Evolutionary conservation across 257 asterid genomes (phyloP).

Genomic region (Echites panduratus): DNA sequence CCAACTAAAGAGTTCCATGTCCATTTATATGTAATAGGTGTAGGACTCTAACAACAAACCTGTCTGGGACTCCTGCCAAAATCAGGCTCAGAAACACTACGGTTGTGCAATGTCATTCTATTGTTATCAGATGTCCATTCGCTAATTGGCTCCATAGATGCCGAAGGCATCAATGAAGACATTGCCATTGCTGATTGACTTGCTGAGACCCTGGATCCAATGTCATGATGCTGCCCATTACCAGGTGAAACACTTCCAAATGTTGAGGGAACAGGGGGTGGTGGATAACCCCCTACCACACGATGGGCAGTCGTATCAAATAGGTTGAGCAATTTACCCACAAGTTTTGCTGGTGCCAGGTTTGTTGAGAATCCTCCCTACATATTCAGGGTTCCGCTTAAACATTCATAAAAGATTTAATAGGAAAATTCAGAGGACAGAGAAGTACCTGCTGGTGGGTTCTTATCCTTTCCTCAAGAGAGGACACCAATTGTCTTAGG

Average conservation of each 20-base stretch:
- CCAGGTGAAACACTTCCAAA: slow-evolving; percentile 39
- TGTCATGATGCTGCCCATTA: slow-evolving; percentile 43
- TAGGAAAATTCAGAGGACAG: neutral
- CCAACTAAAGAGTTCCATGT: neutral
- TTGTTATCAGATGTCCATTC: slow-evolving; percentile 54
- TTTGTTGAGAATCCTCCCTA: slow-evolving; percentile 96
- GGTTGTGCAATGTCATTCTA: slow-evolving; percentile 54
- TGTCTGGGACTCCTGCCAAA: slow-evolving; percentile 89
- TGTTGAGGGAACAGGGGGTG: slow-evolving; percentile 55
- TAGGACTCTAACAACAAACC: slow-evolving; percentile 42
- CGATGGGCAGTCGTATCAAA: slow-evolving; percentile 79
- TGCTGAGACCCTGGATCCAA: slow-evolving; percentile 60
- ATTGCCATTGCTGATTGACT: slow-evolving; percentile 96
- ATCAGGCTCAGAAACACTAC: slow-evolving; percentile 98
- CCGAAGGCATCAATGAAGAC: slow-evolving; percentile 84
- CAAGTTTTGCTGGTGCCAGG: slow-evolving; percentile 69
- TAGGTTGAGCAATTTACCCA: slow-evolving; percentile 77
- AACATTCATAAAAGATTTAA: slow-evolving; percentile 9
- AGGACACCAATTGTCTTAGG: slow-evolving; percentile 52
- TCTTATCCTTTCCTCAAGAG: slow-evolving; percentile 91
- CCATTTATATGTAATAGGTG: neutral
- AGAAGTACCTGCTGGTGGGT: slow-evolving; percentile 75
- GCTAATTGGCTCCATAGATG: slow-evolving; percentile 56
- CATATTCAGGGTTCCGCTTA: slow-evolving; percentile 25
- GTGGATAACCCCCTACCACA: slow-evolving; percentile 76